Evolutionary conservation across 2,329 filamentous ascomycete genomes (phyloP), one percentile per base, ranked within the genome.

Genomic region (Coniochaeta hoffmannii): DNA sequence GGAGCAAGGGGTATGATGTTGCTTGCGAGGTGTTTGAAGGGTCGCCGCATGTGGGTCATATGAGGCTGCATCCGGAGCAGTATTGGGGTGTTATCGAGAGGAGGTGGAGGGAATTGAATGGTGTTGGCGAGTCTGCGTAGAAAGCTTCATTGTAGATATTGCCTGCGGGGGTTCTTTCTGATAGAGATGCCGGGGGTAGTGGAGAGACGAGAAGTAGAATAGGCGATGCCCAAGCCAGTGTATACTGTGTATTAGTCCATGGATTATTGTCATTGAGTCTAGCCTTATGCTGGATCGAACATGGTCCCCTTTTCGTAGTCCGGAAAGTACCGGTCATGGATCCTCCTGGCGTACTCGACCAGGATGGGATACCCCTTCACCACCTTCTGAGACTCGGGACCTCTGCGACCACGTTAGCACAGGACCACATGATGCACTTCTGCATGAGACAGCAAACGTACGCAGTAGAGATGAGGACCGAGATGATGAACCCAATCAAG

Each of bases 41-140:
- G 4, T 83, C 78, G 52, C 69, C 75, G 1, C 84, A 88, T 65
- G 83, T 85, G 17, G 81, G 80, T 1, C 82, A 87, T 63, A 78
- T 87, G 70, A 71, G 78, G 17, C 68, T 75, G 65, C 76, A 83
- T 55, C 76, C 78, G 1, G 73, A 73, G 31, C 72, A 77, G 64
- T 88, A 87, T 63, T 87, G 83, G 84, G 63, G 60, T 1, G 66
- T 72, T 0, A 75, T 80, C 31, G 51, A 60, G 26, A 55, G 56
- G 3, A 12, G 52, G 26, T 51, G 35, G 35, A 46, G 31, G 36
- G 26, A 54, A 36, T 3, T 38, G 31, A 22, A 31, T 26, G 32
- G 7, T 26, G n/a, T 15, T 46, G 26, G 41, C 41, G 41, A 28
- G 4, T 41, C n/a, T 41, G 36, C 12, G n/a, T 22, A 22, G 8